Percentiles rank a stretch among this genome's conserved stretches.
Conservation (phyloP, 495 filamentous ascomycete species). For the Extremus antarcticus region DNA sequence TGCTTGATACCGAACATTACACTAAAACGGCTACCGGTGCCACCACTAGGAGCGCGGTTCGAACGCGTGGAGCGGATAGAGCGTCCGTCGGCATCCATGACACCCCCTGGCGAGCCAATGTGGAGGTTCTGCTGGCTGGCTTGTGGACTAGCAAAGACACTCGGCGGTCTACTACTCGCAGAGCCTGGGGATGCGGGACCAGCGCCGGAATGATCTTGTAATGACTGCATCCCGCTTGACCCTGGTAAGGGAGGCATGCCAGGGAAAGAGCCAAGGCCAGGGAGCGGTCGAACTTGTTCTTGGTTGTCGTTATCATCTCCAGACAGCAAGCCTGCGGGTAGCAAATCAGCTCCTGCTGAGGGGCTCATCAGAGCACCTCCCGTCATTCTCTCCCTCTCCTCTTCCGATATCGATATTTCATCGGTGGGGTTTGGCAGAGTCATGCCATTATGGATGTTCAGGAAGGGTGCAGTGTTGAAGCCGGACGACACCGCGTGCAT, state of each 20-base stretch:
- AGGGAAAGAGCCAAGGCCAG: constrained; percentile 17
- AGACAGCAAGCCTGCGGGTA: constrained; percentile 32
- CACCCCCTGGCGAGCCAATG: constrained; percentile 19
- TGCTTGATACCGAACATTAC: constrained; percentile 30
- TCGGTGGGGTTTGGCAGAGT: constrained; percentile 4
- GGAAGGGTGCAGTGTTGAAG: constrained; percentile 20
- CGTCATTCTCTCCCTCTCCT: constrained; percentile 28
- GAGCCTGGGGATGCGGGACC: constrained; percentile 27
- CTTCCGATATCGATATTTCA: constrained; percentile 15
- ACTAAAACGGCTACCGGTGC: constrained; percentile 24
- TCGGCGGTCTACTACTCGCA: constrained; percentile 26
- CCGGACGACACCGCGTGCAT: not conserved
- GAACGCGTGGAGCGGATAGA: constrained; percentile 32
- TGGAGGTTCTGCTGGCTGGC: constrained; percentile 28
- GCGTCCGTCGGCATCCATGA: constrained; percentile 27
- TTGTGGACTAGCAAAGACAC: constrained; percentile 30
- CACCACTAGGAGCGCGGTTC: constrained; percentile 16
- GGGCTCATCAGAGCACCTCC: constrained; percentile 33
- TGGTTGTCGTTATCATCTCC: constrained; percentile 20
- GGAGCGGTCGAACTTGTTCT: constrained; percentile 7
- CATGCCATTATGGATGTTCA: constrained; percentile 33
- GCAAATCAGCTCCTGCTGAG: constrained; percentile 26
- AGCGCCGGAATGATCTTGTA: not conserved
- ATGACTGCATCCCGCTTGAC: not conserved
- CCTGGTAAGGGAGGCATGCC: constrained; percentile 11